Base-by-base conservation (phyloP, 495 filamentous ascomycete species). In the Glutinoglossum americanum region DNA sequence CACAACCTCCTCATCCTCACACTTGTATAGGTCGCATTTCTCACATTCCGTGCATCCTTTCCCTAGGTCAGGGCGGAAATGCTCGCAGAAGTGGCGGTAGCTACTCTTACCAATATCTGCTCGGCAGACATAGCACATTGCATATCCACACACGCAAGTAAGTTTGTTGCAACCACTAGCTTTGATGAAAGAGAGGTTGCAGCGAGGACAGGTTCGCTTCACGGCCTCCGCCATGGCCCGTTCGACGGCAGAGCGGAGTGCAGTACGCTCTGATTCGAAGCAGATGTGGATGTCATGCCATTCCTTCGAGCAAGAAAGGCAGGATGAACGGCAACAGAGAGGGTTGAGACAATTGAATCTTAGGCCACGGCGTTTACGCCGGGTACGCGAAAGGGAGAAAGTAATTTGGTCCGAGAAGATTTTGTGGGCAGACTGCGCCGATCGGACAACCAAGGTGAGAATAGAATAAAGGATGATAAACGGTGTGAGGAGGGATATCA, bases 131-230 rank as follows among this genome's bases (percentile, higher is more conserved):
- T 94, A 96, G 71, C 92, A 98, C 92, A 98, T 98, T 59, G 83
- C 82, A 69, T 96, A 98, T 0, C 92, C 89, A 67, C 92, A 98
- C n/a, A 86, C 76, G 66, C 92, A 98, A n/a, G 85, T 89, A 17
- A 98, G 70, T 67, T 95, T 96, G 71, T 98, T 98, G 74, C 92
- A 98, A 60, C 92, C 92, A 33, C 83, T 81, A 1, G 77, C 80
- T 65, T 96, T 96, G 67, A 98, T 83, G 64, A 98, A 96, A 17
- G 83, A 85, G 26, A 88, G 81, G 59, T 84, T 79, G 71, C 92
- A 98, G 56, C 79, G 76, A 10, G 92, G 92, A 67, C 92, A 98
- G 19, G 89, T 94, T 44, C 92, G 86, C 69, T 98, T 98, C 61
- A 98, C 80, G 15, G 92, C 92, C 55, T 88, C 81, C 41, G 89